Conservation (phyloP, 208 protist genomes). For the Trypanosomatidae sp. region DNA sequence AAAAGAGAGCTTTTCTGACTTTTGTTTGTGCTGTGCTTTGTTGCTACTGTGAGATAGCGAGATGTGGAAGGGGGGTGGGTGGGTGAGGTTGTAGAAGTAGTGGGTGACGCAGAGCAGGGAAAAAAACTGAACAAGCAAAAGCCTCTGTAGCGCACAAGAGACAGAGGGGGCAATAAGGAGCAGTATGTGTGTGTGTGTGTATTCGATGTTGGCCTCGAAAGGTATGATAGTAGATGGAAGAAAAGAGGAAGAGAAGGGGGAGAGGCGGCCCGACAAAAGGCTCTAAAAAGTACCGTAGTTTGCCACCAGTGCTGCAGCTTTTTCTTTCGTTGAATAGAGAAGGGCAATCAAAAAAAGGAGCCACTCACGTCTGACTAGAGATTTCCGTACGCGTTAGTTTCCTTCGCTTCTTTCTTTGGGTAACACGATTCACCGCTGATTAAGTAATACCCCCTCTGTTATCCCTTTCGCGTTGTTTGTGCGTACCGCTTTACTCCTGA, state of each 20-base stretch:
- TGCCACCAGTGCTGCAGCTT: not conserved
- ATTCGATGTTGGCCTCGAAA: too few relatives aligned
- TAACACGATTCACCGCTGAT: not conserved
- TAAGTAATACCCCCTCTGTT: not conserved
- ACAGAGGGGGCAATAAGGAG: too few relatives aligned
- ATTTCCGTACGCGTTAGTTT: conserved; percentile 7
- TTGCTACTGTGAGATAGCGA: not conserved
- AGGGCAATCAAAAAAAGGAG: not conserved
- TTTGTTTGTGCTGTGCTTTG: not conserved
- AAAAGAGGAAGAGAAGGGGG: not conserved
- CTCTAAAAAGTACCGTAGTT: not conserved
- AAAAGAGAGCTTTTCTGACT: not conserved
- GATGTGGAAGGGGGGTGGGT: not conserved
- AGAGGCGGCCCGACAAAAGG: not conserved
- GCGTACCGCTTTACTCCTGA: not conserved
- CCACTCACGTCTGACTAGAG: not conserved
- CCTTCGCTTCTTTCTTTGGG: not conserved
- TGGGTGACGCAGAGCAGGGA: not conserved
- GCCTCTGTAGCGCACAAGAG: not conserved
- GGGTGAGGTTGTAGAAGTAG: not conserved
- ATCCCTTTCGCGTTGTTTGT: not conserved
- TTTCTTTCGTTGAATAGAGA: not conserved
- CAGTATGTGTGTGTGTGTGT: not conserved
- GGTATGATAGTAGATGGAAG: not conserved
- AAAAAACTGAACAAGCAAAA: not conserved